Conservation (phyloP, 2,329 filamentous ascomycete genomes). For the Calonectria hongkongensis region DNA sequence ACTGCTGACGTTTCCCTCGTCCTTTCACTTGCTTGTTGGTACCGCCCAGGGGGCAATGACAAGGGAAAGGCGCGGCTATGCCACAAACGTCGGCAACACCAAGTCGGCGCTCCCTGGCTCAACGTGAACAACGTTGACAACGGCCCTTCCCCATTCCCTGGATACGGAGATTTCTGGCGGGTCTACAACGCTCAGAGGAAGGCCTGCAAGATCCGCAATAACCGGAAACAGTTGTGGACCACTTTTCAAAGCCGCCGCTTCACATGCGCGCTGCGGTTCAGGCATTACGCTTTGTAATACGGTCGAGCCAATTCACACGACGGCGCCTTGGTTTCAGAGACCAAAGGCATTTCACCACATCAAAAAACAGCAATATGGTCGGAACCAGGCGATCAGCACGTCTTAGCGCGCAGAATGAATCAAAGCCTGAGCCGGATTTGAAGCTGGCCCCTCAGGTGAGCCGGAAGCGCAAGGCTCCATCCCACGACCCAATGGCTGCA, state of each 20-base stretch:
- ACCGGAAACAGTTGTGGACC: background rate
- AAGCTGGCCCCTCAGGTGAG: constrained; percentile 48
- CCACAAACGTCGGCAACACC: constrained; percentile 24
- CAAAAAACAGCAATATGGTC: constrained; percentile 56
- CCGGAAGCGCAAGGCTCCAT: constrained; percentile 61
- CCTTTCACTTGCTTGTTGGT: background rate
- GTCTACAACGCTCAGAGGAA: background rate
- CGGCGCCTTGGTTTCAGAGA: constrained; percentile 5
- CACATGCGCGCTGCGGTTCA: constrained; percentile 42
- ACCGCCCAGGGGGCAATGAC: constrained; percentile 24
- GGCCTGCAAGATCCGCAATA: background rate
- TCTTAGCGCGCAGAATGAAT: constrained; percentile 57
- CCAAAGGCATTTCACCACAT: constrained; percentile 38
- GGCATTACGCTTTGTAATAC: constrained; percentile 29
- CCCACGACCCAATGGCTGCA: constrained; percentile 48
- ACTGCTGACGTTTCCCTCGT: constrained; percentile 29
- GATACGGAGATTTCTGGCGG: background rate
- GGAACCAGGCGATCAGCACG: constrained; percentile 64
- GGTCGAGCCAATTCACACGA: constrained; percentile 39
- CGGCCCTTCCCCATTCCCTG: background rate
- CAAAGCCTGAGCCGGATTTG: constrained; percentile 43
- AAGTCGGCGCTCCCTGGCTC: background rate
- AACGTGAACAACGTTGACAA: constrained; percentile 32
- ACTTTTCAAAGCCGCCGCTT: constrained; percentile 16
- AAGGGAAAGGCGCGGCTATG: constrained; percentile 34